Conservation (phyloP, 345 rosid species). For the Reutealis trisperma region DNA sequence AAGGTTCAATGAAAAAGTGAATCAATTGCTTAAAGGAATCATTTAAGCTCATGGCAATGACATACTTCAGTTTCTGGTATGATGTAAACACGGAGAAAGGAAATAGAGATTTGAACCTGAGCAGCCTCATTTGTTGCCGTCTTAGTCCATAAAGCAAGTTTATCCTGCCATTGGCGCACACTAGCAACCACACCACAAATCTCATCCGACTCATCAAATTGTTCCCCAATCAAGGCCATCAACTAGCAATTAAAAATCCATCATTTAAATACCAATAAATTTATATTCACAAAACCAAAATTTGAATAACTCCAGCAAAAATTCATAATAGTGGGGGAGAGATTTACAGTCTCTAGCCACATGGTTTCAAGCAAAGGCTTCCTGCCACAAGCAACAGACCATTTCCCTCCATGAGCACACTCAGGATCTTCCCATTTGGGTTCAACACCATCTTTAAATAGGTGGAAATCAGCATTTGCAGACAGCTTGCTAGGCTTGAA, state of each 20-base stretch:
- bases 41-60: background rate
- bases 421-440: slow-evolving; percentile 99
- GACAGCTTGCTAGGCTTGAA: slow-evolving; percentile 78
- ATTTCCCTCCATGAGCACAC: slow-evolving; percentile 91
- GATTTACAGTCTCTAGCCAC: slow-evolving; percentile 87
- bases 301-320: background rate
- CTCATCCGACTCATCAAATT: slow-evolving; percentile 85
- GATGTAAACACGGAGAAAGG: background rate
- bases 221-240: slow-evolving; percentile 97
- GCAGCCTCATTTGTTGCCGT: slow-evolving; percentile 88
- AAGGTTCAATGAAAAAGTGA: background rate
- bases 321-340: background rate
- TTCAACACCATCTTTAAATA: slow-evolving; percentile 85
- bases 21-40: background rate
- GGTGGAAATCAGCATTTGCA: slow-evolving; percentile 68
- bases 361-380: slow-evolving; percentile 56
- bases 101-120: slow-evolving; percentile 46
- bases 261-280: slow-evolving; percentile 2
- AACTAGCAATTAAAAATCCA: slow-evolving; percentile 37
- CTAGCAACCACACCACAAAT: slow-evolving; percentile 95
- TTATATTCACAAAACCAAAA: background rate
- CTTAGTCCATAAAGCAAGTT: slow-evolving; percentile 88
- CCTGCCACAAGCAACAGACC: slow-evolving; percentile 60
- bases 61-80: background rate
- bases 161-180: slow-evolving; percentile 81